Base-by-base conservation (phyloP, 83 land plant genomes). In the Picea mariana region DNA sequence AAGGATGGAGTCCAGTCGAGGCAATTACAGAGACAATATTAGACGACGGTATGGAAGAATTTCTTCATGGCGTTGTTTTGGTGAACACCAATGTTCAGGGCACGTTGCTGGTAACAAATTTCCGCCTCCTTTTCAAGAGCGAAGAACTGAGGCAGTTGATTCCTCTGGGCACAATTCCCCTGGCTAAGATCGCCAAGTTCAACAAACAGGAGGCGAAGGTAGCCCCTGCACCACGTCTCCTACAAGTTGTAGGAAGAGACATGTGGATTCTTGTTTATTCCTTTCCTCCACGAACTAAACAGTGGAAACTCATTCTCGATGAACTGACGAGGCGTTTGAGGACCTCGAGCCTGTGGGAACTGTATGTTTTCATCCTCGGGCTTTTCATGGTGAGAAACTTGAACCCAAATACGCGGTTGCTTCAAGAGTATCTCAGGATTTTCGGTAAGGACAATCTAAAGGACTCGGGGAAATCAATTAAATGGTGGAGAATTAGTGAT, bases 211-310 rank as follows among this genome's bases (percentile, higher is more conserved):
- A 65, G 13, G 27, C 75, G 40, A 87, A 87, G 76, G 67, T 38
- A 81, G 75, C 91, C 9, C 80, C 89, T 49, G 87, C 92, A 47
- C 63, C 90, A 11, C 86, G 93, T 69, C 89, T 92, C 73, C 95
- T 96, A 23, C 95, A 94, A 85, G 86, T 96, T 77, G 81, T 91
- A 82, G 97, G 99, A 18, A 97, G 93, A 85, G 99, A 97, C 87
- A 90, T 93, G 98, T 90, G 99, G 82, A 88, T 91, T 12, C 85
- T 93, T 58, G 86, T 92, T 11, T 97, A 86, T 89, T 93, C 92
- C 9, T 97, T 97, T 86, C 94, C 93, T 17, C 95, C 96, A 17
- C 84, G 83, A 81, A 92, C 94, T 26, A 95, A 91, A 72, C 90
- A 95, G 98, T 93, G 99, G 80, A 92, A 91, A 86, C 86, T 79